Percentiles rank a stretch among this genome's conserved stretches.
Evolutionary conservation across 768 basidiomycete species (phyloP).

Genomic region (Trichaptum fuscoviolaceum): DNA sequence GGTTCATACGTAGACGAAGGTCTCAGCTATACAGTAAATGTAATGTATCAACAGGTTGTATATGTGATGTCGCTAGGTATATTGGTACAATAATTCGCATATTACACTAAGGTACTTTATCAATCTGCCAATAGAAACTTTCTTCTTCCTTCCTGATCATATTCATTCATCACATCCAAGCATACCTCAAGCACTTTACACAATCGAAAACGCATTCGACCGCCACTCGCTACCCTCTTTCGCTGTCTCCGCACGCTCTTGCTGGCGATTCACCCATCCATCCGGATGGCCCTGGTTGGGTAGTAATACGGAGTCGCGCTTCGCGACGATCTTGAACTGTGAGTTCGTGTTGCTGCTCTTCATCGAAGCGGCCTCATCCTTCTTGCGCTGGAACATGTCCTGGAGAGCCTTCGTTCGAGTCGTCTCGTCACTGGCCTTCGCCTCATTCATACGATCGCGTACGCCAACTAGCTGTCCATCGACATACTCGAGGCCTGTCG

Average conservation of each 20-base stretch:
- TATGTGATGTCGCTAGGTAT: not conserved
- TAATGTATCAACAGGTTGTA: not conserved
- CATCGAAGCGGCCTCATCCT: conserved; percentile 42
- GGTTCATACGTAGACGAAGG: too few relatives aligned
- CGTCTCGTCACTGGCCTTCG: conserved; percentile 37
- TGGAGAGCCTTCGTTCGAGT: conserved; percentile 51
- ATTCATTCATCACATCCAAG: not conserved
- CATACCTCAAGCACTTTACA: not conserved
- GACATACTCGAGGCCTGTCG: conserved; percentile 78
- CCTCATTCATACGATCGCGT: conserved; percentile 71
- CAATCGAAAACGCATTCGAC: conserved; percentile 35
- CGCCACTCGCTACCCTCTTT: conserved; percentile 45
- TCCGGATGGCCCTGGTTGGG: conserved; percentile 57
- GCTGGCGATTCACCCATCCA: conserved; percentile 64
- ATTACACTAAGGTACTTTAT: not conserved
- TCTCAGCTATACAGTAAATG: too few relatives aligned
- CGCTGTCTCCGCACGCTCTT: conserved; percentile 39
- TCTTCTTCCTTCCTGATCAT: not conserved
- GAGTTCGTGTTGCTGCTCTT: conserved; percentile 39
- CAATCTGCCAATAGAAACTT: not conserved
- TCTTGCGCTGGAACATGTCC: conserved; percentile 60
- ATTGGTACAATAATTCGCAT: not conserved
- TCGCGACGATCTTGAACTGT: conserved; percentile 81
- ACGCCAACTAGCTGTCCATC: conserved; percentile 90
- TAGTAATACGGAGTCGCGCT: conserved; percentile 60